Evolutionary conservation across 768 basidiomycete species (phyloP).

Genomic region (Lentinula raphanica): DNA sequence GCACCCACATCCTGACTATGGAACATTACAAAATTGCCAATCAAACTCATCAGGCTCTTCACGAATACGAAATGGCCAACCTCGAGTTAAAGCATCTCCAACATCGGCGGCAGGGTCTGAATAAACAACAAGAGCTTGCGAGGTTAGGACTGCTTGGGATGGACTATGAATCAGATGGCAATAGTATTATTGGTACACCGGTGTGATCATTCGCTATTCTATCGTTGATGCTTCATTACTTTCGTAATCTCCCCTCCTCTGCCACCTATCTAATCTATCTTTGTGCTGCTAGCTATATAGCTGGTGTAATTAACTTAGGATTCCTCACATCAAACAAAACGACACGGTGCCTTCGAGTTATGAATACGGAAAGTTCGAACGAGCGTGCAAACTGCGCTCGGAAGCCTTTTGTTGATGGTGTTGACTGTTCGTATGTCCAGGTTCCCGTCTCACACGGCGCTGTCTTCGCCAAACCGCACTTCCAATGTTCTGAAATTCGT

Average conservation of each 20-base stretch:
- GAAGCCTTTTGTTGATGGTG: too few relatives aligned
- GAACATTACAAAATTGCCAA: conserved; percentile 38
- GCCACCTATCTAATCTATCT: not conserved
- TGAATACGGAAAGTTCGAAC: too few relatives aligned
- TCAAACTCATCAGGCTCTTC: conserved; percentile 35
- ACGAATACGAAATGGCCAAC: conserved; percentile 3
- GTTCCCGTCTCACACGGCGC: too few relatives aligned
- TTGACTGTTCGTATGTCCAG: too few relatives aligned
- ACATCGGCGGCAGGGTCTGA: not conserved
- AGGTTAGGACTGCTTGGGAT: conserved; percentile 37
- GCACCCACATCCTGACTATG: conserved; percentile 19
- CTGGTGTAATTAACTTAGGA: not conserved
- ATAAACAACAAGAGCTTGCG: conserved; percentile 1
- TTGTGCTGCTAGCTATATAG: too few relatives aligned
- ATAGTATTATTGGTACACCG: not conserved
- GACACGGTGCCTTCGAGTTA: too few relatives aligned
- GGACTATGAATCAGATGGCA: conserved; percentile 16
- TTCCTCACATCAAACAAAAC: too few relatives aligned
- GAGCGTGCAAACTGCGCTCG: too few relatives aligned
- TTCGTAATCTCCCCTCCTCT: not conserved
- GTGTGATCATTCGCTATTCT: not conserved
- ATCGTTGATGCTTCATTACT: not conserved
- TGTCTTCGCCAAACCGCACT: too few relatives aligned
- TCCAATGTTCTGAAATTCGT: too few relatives aligned
- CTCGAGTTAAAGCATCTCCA: not conserved